phyloP scores from a whole-genome alignment of 2,329 filamentous ascomycete species.

The Fusarium beomiforme region DNA sequence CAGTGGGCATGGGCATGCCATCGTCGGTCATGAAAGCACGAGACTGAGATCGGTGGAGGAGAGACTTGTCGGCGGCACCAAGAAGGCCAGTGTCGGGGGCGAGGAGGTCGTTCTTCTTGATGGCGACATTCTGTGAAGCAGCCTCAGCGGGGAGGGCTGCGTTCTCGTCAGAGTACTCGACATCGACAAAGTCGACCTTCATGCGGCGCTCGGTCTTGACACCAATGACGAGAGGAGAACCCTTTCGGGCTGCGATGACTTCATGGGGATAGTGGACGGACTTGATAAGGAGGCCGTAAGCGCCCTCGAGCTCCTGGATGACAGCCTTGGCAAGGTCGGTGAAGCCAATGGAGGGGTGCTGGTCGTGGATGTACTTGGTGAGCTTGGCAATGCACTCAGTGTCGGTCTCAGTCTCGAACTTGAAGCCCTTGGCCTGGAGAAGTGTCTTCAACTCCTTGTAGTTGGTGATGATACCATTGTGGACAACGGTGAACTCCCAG shows the following conservation, averaged over 20 bases:
- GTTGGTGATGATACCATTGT: constrained; percentile 99
- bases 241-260: constrained; percentile 97
- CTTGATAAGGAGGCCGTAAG: constrained; percentile 97
- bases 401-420: constrained; percentile 98
- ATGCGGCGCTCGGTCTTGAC: constrained; percentile 98
- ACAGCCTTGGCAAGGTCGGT: constrained; percentile 96
- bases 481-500: constrained; percentile 97
- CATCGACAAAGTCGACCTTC: constrained; percentile 99
- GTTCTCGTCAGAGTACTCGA: constrained; percentile 93
- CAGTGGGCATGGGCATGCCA: constrained; percentile 95
- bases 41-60: constrained; percentile 97
- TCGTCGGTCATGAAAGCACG: constrained; percentile 99
- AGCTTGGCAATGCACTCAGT: constrained; percentile 99
- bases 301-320: constrained; percentile 97
- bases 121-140: constrained; percentile 93
- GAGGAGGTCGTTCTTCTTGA: constrained; percentile 87
- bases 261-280: constrained; percentile 98
- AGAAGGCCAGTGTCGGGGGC: constrained; percentile 72
- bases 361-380: constrained; percentile 96
- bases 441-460: constrained; percentile 99
- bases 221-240: constrained; percentile 95
- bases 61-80: constrained; percentile 94
- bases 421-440: constrained; percentile 93
- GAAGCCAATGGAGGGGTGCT: constrained; percentile 94
- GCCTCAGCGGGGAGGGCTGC: constrained; percentile 87